Base-by-base conservation (phyloP, 768 basidiomycete genomes). In the Serendipita vermifera region DNA sequence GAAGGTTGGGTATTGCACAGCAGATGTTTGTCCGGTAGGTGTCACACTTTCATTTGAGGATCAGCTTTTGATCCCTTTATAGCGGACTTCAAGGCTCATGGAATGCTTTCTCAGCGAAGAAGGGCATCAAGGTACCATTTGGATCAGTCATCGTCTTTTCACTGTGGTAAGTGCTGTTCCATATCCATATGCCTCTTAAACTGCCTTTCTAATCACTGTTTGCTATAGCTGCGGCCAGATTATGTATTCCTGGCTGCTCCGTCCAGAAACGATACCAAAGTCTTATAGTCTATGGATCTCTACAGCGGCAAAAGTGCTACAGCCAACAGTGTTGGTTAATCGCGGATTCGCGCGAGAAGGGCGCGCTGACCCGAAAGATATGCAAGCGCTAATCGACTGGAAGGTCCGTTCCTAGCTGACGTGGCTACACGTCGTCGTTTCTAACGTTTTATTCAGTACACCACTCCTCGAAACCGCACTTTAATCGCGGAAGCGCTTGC, bases 51-150 rank as follows among this genome's bases (percentile, higher is more conserved):
- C 43, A 33, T 13, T n/a, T 27, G 27, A 27, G 51, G 53, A n/a
- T 57, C 3, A 11, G 5, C 5, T 26, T 35, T 3, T 1, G 57
- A 5, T 54, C 20, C 39, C 22, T 55, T 29, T 51, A 24, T 55
- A 89, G 91, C 43, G 92, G 93, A 2, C 72, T 97, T 5, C 93
- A 97, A 67, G 92, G 89, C 1, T 80, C 83, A 1, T 94, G 87
- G 66, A 94, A 93, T 63, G 76, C 80, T 5, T 83, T 81, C 62
- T 80, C 88, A 1, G 74, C 75, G 2, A 78, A 77, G 61, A 77
- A 77, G 29, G 80, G 80, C 29, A 73, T 92, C 39, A 71, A 70
- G 39, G 73, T 97, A 14, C 92, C 91, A 0, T 75, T 91, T 65
- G 93, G 93, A 3, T 86, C 84, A 46, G 77, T 88, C 0, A 66